These are phyloP conservation scores for Pyrus pyrifolia DNA, from an alignment of 306 rosid species.

Conservation along the genomic window DNA sequence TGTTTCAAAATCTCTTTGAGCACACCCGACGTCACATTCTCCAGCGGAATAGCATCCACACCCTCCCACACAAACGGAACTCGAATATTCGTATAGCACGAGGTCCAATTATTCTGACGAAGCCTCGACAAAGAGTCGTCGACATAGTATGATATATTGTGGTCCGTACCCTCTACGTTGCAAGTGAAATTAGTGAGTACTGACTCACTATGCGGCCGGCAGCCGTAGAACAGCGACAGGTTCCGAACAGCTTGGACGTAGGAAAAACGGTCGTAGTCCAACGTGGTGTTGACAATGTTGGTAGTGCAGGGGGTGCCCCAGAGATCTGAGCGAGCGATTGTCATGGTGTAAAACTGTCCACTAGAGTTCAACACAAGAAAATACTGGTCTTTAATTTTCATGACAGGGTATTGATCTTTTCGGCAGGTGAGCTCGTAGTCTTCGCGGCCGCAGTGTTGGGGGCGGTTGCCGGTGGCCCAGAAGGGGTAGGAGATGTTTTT, in stretches of 20 bases:
- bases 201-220: fast-evolving
- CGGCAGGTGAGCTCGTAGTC: no score
- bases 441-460: no score
- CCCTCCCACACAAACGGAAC: slow-evolving; percentile 11
- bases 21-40: no score
- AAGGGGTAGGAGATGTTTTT: no score
- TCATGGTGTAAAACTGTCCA: slow-evolving; percentile 1
- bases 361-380: no score
- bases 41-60: no score
- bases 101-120: neutral
- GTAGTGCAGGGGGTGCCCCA: neutral
- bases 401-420: no score
- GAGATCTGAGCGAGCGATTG: slow-evolving; percentile 7
- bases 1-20: no score
- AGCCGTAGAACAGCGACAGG: slow-evolving; percentile 19
- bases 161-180: neutral
- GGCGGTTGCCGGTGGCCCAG: no score
- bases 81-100: neutral
- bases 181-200: neutral
- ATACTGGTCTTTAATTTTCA: no score
- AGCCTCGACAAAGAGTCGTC: neutral
- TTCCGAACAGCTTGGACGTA: neutral
- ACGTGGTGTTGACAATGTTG: neutral
- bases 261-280: neutral
- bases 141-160: neutral